A percentile compares a stretch with the other conserved stretches of the same genome.
Evolutionary conservation across 495 filamentous ascomycete species (phyloP).

Genomic region (Penicillium daleae): DNA sequence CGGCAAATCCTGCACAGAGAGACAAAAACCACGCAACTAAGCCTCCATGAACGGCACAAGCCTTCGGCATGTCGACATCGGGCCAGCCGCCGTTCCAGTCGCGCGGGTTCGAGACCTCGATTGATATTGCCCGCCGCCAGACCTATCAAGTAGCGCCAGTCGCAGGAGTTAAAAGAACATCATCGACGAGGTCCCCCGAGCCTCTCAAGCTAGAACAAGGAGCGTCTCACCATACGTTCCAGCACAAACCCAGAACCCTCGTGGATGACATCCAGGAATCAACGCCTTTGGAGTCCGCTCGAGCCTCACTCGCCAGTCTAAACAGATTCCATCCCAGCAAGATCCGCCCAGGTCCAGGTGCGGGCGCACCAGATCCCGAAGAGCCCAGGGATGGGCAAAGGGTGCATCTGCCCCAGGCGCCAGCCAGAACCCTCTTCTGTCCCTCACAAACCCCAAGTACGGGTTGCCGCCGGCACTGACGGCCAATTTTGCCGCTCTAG

Average conservation of each 20-base stretch:
- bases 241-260: constrained; percentile 12
- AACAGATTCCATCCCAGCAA: constrained; percentile 45
- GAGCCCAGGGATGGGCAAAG: constrained; percentile 48
- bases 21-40: not conserved
- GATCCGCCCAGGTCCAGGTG: constrained; percentile 38
- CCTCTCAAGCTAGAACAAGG: not conserved
- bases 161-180: constrained; percentile 48
- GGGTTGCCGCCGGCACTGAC: constrained; percentile 63
- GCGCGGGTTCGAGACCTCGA: constrained; percentile 50
- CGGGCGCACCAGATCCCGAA: constrained; percentile 33
- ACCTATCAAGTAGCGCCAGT: constrained; percentile 41
- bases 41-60: not conserved
- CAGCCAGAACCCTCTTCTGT: constrained; percentile 62
- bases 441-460: constrained; percentile 66
- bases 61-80: constrained; percentile 33
- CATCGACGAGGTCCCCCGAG: constrained; percentile 12
- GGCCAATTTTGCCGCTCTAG: constrained; percentile 64
- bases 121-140: constrained; percentile 49
- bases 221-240: not conserved
- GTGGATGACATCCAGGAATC: constrained; percentile 26
- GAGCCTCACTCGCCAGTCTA: constrained; percentile 29
- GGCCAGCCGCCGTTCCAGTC: constrained; percentile 37
- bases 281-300: constrained; percentile 30
- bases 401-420: constrained; percentile 49
- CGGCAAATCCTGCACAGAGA: not conserved